A percentile compares a stretch with the other conserved stretches of the same genome.
These are phyloP conservation scores for Ophiostoma piceae DNA, from an alignment of 2,329 filamentous ascomycete genomes.

Conservation along the genomic window DNA sequence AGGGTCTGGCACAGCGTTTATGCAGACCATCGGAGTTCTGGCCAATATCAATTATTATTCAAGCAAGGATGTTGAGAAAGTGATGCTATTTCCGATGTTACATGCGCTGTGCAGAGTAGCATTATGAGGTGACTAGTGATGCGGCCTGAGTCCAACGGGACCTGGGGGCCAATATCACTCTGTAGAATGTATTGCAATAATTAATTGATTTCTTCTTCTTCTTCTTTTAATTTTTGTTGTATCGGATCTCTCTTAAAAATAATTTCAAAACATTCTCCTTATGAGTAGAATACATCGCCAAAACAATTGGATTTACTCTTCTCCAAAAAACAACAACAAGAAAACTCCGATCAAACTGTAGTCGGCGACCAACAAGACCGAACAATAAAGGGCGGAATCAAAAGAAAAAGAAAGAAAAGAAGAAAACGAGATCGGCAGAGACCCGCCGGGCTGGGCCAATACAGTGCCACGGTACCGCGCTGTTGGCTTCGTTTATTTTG, in stretches of 20 bases:
- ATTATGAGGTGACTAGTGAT: constrained; percentile 5
- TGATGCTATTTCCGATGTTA: neutral
- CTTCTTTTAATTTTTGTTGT: too few species aligned
- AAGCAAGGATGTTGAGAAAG: neutral
- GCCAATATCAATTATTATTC: neutral
- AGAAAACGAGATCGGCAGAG: neutral
- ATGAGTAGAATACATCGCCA: too few species aligned
- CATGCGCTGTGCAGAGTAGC: neutral
- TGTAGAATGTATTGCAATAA: neutral
- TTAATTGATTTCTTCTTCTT: too few species aligned
- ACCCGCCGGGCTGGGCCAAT: neutral
- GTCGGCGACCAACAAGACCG: neutral
- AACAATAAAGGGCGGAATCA: neutral
- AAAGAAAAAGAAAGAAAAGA: neutral
- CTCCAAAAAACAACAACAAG: neutral
- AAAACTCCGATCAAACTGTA: neutral
- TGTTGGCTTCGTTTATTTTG: neutral
- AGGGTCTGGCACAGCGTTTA: neutral
- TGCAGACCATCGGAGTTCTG: neutral
- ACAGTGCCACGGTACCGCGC: neutral
- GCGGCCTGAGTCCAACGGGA: constrained; percentile 1
- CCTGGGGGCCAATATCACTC: neutral
- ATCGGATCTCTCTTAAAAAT: too few species aligned
- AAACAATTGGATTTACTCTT: too few species aligned
- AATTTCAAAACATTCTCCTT: too few species aligned